Evolutionary conservation across 1,139 yeast genomes (phyloP), one percentile per base, ranked within the genome.

Genomic region (Yamadazyma sp.): DNA sequence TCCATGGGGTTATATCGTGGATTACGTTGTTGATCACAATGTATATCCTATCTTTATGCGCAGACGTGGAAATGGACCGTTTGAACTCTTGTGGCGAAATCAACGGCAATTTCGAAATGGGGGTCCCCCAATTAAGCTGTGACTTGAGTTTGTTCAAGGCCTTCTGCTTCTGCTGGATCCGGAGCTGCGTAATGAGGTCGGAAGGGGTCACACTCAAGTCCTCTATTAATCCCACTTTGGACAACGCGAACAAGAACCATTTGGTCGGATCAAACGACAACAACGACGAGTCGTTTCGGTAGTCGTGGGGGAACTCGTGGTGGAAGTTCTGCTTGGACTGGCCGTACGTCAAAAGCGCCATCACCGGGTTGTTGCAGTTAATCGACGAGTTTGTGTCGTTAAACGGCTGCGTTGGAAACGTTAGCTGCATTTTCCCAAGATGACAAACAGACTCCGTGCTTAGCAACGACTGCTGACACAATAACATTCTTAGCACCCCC

Each of bases 101-200:
- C 30, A 77, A 63, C 0, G 90, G 89, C 12, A 83, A 59, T 47
- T 77, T 78, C 29, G 83, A 82, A 31, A 83, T 79, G 2, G 89
- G 86, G 0, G 86, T 80, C 2, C 90, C 90, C 90, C 90, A 83
- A 52, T 81, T 80, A 33, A 83, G 62, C 47, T 77, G 78, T n/a
- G 82, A 71, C 45, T 80, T 67, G 48, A 77, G 71, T 41, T 76
- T 64, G 52, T 83, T 86, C 20, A 83, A 60, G 8, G 76, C 59
- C 45, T 73, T 72, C 50, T 83, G 90, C 46, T 78, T 81, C 49
- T 82, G 87, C 52, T 83, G 88, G 23, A 83, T 65, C 24, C 64
- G 55, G 28, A 82, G 66, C 52, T 81, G 85, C 24, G 68, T 67
- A 2, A 82, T 76, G 14, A 80, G 68, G 29, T 76, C 71, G 25